Evolutionary conservation across 345 rosid species (phyloP).

Genomic region (Microthlaspi erraticum): DNA sequence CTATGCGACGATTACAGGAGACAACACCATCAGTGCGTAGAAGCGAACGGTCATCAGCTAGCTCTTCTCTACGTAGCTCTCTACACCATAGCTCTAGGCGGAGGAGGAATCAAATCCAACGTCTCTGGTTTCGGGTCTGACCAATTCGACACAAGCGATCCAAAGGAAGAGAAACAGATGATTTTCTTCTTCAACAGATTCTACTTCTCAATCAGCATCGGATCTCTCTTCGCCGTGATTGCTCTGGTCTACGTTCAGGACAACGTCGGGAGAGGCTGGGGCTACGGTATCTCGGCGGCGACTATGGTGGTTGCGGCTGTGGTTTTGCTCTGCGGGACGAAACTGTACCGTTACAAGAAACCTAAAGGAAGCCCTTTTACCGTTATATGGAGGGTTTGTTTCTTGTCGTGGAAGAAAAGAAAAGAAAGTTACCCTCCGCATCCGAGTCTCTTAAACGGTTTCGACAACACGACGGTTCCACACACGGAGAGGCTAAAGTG

Average conservation of each 20-base stretch:
- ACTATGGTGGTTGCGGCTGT: constrained; percentile 73
- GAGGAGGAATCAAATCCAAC: constrained; percentile 91
- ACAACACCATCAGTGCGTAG: constrained; percentile 66
- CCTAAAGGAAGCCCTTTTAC: constrained; percentile 91
- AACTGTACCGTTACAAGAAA: constrained; percentile 69
- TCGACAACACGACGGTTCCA: constrained; percentile 58
- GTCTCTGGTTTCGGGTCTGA: constrained; percentile 96
- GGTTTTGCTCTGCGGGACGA: constrained; percentile 65
- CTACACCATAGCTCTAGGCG: constrained; percentile 80
- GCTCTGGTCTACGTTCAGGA: constrained; percentile 87
- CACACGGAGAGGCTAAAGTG: constrained; percentile 70
- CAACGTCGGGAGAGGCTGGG: constrained; percentile 93
- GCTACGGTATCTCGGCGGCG: constrained; percentile 86
- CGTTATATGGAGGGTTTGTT: constrained; percentile 70
- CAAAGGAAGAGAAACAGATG: constrained; percentile 81
- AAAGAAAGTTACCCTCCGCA: constrained; percentile 56
- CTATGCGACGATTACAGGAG: constrained; percentile 61
- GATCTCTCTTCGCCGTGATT: constrained; percentile 77
- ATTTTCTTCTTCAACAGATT: constrained; percentile 78
- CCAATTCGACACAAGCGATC: constrained; percentile 75
- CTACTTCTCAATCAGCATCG: constrained; percentile 71
- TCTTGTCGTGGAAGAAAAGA: constrained; percentile 85
- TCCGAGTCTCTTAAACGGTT: constrained; percentile 63
- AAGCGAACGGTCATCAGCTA: constrained; percentile 69
- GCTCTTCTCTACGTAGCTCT: constrained; percentile 78